Percentiles rank a stretch among this genome's conserved stretches.
Conservation (phyloP, 192 early-diverging fungal genomes). For the Piromyces finnis region DNA sequence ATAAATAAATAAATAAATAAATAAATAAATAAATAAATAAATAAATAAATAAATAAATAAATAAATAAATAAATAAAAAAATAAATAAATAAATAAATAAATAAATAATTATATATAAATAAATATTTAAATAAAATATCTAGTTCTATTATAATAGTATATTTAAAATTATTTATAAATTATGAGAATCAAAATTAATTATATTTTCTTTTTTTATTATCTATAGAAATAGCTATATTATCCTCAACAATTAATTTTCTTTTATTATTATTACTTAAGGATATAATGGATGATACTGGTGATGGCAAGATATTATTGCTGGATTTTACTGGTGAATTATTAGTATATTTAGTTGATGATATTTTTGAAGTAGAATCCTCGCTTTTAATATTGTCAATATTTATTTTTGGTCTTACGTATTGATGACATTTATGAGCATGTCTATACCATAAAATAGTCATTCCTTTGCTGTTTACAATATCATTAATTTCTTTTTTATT, state of each 20-base stretch:
- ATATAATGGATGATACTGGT: too few species aligned
- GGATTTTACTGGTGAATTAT: background rate
- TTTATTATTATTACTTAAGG: background rate
- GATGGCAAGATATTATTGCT: background rate
- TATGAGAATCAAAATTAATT: background rate
- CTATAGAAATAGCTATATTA: background rate
- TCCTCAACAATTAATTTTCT: background rate
- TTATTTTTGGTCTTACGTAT: slow-evolving; percentile 9
- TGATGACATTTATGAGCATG: slow-evolving; percentile 54
- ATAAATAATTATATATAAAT: too few species aligned
- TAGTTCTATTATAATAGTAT: too few species aligned
- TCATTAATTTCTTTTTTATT: background rate
- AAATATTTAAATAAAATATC: too few species aligned
- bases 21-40: too few species aligned
- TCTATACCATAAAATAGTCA: slow-evolving; percentile 63
- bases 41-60: too few species aligned
- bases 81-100: too few species aligned
- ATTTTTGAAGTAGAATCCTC: background rate
- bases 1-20: too few species aligned
- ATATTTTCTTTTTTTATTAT: background rate
- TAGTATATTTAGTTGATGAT: too few species aligned
- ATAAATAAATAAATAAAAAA: too few species aligned
- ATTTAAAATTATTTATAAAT: too few species aligned
- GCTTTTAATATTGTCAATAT: background rate
- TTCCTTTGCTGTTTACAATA: slow-evolving; percentile 22